Percentiles rank a stretch among this genome's conserved stretches.
phyloP scores from a whole-genome alignment of 1,284 basidiomycete genomes.

The Cryptococcus jaspeensis region DNA sequence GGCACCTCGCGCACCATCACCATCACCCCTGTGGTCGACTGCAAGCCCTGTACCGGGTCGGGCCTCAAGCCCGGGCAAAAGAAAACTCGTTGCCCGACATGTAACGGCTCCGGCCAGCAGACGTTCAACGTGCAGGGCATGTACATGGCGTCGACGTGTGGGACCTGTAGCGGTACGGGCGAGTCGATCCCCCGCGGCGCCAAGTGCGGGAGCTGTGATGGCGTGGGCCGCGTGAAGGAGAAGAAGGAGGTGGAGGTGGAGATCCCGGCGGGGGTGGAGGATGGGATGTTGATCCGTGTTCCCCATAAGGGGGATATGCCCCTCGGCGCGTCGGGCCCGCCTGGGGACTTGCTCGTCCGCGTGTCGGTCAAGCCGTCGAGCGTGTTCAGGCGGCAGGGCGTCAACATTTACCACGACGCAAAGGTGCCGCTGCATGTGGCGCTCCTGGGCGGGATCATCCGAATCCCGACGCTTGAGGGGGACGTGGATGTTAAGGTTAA shows the following conservation, averaged over 20 bases:
- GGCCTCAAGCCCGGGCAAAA: conserved; percentile 87
- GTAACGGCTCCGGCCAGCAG: conserved; percentile 82
- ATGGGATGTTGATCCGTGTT: conserved; percentile 90
- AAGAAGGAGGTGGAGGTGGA: conserved; percentile 78
- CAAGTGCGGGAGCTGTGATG: conserved; percentile 78
- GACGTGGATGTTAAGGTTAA: conserved; percentile 95
- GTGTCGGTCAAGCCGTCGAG: conserved; percentile 81
- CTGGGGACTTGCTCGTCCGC: conserved; percentile 86
- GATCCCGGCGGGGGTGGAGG: conserved; percentile 91
- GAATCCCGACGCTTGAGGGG: conserved; percentile 92
- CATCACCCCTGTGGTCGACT: conserved; percentile 79
- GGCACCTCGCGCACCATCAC: conserved; percentile 77
- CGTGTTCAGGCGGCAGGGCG: conserved; percentile 85
- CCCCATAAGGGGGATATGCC: conserved; percentile 84
- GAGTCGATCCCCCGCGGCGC: conserved; percentile 73
- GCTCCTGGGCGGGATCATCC: conserved; percentile 83
- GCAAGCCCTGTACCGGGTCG: conserved; percentile 77
- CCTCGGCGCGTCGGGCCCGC: conserved; percentile 65
- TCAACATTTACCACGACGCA: conserved; percentile 86
- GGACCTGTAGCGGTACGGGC: conserved; percentile 79
- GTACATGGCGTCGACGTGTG: conserved; percentile 94
- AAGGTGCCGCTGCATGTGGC: conserved; percentile 90
- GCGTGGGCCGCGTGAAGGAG: conserved; percentile 81
- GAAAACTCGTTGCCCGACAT: conserved; percentile 73
- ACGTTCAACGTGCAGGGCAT: conserved; percentile 95